A percentile compares a stretch with the other conserved stretches of the same genome.
phyloP scores from a whole-genome alignment of 2,329 filamentous ascomycete species.

The Chaetomium sp. region DNA sequence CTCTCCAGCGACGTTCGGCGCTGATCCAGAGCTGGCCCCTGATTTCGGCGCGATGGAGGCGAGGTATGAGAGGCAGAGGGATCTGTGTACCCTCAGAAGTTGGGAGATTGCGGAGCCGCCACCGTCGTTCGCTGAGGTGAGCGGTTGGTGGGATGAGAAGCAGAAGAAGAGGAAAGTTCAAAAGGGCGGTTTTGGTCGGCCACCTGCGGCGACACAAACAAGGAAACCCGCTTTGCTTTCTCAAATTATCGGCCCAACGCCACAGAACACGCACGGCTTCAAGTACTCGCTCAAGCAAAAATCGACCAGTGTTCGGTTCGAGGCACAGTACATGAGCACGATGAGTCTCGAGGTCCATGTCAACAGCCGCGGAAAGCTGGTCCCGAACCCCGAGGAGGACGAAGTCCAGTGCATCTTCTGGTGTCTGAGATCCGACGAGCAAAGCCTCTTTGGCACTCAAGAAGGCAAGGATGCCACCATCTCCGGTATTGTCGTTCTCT shows the following conservation, averaged over 20 bases:
- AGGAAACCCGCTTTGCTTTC: conserved; percentile 46
- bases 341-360: conserved; percentile 93
- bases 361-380: conserved; percentile 72
- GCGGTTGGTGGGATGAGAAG: conserved; percentile 55
- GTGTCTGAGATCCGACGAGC: conserved; percentile 74
- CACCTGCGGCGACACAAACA: conserved; percentile 12
- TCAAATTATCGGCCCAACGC: conserved; percentile 84
- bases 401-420: conserved; percentile 86
- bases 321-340: conserved; percentile 89
- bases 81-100: conserved; percentile 53
- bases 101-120: conserved; percentile 75
- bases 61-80: conserved; percentile 45
- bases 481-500: conserved; percentile 68
- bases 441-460: conserved; percentile 42
- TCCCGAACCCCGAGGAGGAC: conserved; percentile 86
- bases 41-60: conserved; percentile 48
- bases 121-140: conserved; percentile 64
- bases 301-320: conserved; percentile 71
- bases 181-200: conserved; percentile 9
- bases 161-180: conserved; percentile 22
- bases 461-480: conserved; percentile 43
- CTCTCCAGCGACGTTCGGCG: conserved; percentile 49
- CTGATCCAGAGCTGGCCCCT: conserved; percentile 39
- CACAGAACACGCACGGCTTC: conserved; percentile 73
- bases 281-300: conserved; percentile 75